Conservation (phyloP, 2,329 filamentous ascomycete genomes). For the Thyridium curvatum region DNA sequence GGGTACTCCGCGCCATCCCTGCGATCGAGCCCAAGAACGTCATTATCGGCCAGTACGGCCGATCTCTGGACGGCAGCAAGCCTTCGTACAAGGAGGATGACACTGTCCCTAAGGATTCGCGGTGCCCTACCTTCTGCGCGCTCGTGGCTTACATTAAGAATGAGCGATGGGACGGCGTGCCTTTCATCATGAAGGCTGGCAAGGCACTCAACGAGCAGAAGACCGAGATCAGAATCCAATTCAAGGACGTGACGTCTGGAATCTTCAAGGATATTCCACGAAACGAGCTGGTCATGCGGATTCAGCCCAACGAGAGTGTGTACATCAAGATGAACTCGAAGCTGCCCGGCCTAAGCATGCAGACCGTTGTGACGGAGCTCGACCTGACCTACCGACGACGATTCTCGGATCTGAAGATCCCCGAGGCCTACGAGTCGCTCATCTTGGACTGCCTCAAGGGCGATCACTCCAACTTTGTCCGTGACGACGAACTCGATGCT, state of each 20-base stretch:
- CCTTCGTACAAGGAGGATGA: constrained; percentile 98
- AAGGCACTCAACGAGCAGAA: constrained; percentile 99
- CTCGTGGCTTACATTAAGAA: constrained; percentile 99
- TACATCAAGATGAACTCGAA: constrained; percentile 99
- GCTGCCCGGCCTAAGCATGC: constrained; percentile 96
- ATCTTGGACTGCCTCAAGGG: constrained; percentile 97
- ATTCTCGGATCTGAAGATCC: constrained; percentile 99
- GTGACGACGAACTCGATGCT: constrained; percentile 93
- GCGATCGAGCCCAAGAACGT: constrained; percentile 98
- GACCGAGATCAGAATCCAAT: constrained; percentile 98
- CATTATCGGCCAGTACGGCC: constrained; percentile 98
- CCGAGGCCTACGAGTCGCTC: constrained; percentile 96
- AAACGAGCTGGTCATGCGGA: constrained; percentile 98
- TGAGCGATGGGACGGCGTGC: constrained; percentile 97
- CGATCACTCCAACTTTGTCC: constrained; percentile 98
- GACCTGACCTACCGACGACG: constrained; percentile 96
- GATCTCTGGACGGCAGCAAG: constrained; percentile 92
- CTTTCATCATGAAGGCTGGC: constrained; percentile 98
- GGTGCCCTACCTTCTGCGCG: constrained; percentile 96
- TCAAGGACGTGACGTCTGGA: constrained; percentile 97
- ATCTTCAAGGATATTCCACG: constrained; percentile 99
- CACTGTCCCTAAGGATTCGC: constrained; percentile 92
- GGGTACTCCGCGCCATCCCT: constrained; percentile 88
- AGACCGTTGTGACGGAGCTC: constrained; percentile 97
- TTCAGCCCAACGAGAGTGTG: constrained; percentile 98